Evolutionary conservation across 2,329 filamentous ascomycete species (phyloP), one percentile per base, ranked within the genome.

Genomic region (Fusarium protoensiforme): DNA sequence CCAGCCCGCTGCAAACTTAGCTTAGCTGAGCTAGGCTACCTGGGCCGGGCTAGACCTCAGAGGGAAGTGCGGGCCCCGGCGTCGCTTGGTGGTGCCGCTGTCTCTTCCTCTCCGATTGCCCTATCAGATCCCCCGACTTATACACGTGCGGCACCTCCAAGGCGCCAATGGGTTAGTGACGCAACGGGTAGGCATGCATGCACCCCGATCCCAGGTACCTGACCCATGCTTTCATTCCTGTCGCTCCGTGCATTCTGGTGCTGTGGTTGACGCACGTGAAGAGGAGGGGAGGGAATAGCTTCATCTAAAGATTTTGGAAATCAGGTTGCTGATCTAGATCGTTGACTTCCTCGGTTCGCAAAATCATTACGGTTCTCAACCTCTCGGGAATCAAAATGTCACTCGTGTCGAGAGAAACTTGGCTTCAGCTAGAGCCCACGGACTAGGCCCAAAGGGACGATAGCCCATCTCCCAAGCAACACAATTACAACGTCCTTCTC

Each of bases 181-280:
- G 68, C 70, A 62, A 54, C 68, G 70, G 68, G 68, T 56, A 72
- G 68, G 68, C 68, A 72, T 68, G 69, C 36, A 69, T 67, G 67
- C 36, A 67, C 69, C 64, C 64, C 61, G 35, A 67, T 64, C 65
- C 60, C 63, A 71, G 71, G 61, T 68, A 56, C 71, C 71, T 71
- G 54, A 68, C 41, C 60, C 64, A 48, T 51, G 39, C n/a, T 54
- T 20, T 36, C 20, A 62, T 59, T 68, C 71, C 61, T 68, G 71
- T 58, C 31, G 54, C 53, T 68, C 38, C 20, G 56, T 74, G 71
- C 71, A 72, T 59, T 68, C 64, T 73, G 60, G 22, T 63, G 64
- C 14, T 58, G 60, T 54, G 10, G 61, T 74, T 46, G 27, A 69
- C 64, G 54, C 71, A 72, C 64, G 61, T 74, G 61, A 74, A 74